Percentiles rank a stretch among this genome's conserved stretches.
These are phyloP conservation scores for Prunus mume DNA, from an alignment of 306 rosid genomes.

Conservation along the genomic window DNA sequence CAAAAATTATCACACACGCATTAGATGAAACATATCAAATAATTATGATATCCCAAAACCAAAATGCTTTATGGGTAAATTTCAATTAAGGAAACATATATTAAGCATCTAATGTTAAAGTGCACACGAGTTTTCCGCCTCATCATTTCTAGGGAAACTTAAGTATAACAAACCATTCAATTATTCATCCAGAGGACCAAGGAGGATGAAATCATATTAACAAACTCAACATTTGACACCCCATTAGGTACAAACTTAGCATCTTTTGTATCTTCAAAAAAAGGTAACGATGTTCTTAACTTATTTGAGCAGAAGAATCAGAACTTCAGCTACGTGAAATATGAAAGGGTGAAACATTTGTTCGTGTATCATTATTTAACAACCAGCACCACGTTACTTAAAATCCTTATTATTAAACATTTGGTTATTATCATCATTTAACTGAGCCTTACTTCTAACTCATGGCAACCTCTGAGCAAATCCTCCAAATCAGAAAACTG, in stretches of 20 bases:
- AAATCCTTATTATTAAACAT: neutral
- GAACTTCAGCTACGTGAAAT: neutral
- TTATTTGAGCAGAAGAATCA: neutral
- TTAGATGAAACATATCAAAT: conserved; percentile 26
- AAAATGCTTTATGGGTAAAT: neutral
- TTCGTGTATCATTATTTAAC: neutral
- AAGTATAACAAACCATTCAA: neutral
- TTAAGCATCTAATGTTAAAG: neutral
- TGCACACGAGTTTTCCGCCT: neutral
- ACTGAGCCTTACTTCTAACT: conserved; percentile 74
- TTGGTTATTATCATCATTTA: neutral
- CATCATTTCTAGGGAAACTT: too few relatives aligned
- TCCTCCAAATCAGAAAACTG: conserved; percentile 82
- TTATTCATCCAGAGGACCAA: neutral
- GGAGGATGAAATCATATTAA: neutral
- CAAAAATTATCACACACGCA: conserved; percentile 21
- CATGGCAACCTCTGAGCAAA: conserved; percentile 76
- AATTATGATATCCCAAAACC: conserved; percentile 1
- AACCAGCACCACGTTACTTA: neutral
- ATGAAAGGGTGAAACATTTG: too few relatives aligned
- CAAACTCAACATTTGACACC: neutral
- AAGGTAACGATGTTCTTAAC: neutral
- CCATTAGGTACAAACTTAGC: neutral
- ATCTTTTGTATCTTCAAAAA: neutral
- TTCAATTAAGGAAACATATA: neutral